These are phyloP conservation scores for Lodderomyces metapsilosis DNA, from an alignment of 1,139 yeast species.

Conservation along the genomic window DNA sequence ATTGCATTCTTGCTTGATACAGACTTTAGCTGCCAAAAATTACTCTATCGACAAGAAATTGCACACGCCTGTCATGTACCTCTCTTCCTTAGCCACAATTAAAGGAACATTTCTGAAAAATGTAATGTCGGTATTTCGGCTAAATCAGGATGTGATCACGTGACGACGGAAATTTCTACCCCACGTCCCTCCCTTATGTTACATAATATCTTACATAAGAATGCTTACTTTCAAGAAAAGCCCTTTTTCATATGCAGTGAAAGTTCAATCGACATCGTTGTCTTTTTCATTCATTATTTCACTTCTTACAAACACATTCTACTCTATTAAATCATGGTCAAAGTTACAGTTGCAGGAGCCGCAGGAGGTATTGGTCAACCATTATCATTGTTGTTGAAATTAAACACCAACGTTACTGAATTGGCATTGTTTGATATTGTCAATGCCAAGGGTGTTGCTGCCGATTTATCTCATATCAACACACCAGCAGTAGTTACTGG, in stretches of 20 bases:
- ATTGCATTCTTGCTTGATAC: too few relatives aligned
- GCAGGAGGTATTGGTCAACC: slow-evolving; percentile 86
- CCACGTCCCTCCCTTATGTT: neutral
- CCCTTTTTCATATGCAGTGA: too few relatives aligned
- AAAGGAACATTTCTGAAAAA: too few relatives aligned
- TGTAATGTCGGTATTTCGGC: neutral
- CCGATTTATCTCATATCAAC: slow-evolving; percentile 71
- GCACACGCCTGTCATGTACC: too few relatives aligned
- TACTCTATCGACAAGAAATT: too few relatives aligned
- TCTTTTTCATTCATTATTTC: neutral
- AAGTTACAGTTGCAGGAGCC: slow-evolving; percentile 75
- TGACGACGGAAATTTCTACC: neutral
- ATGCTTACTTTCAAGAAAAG: too few relatives aligned
- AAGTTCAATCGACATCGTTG: too few relatives aligned
- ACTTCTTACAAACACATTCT: too few relatives aligned
- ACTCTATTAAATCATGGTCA: slow-evolving; percentile 42
- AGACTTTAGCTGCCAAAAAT: too few relatives aligned
- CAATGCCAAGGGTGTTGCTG: slow-evolving; percentile 69
- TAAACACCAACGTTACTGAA: slow-evolving; percentile 53
- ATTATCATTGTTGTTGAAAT: slow-evolving; percentile 60
- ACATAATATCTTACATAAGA: neutral
- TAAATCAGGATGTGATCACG: neutral
- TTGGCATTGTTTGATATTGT: slow-evolving; percentile 66
- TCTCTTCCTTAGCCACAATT: too few relatives aligned
- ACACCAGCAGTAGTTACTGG: slow-evolving; percentile 57